Percentiles rank a stretch among this genome's conserved stretches.
phyloP scores from a whole-genome alignment of 2,329 filamentous ascomycete species.

The Tolypocladium inflatum region DNA sequence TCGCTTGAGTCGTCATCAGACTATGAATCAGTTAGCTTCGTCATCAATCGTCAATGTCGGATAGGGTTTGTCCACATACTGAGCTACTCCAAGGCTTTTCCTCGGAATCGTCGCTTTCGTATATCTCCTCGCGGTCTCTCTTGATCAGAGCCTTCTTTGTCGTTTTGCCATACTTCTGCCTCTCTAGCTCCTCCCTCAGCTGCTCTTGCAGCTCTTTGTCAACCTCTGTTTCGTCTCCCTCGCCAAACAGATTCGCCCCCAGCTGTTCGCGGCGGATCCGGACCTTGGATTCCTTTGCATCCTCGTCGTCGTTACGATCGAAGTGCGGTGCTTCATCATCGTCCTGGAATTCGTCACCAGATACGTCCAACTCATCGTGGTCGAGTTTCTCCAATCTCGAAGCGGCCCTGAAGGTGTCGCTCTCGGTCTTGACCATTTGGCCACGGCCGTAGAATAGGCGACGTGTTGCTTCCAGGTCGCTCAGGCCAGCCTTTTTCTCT shows the following conservation, averaged over 20 bases:
- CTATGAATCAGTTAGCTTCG: slow-evolving; percentile 17
- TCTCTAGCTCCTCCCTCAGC: slow-evolving; percentile 56
- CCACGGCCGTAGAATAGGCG: slow-evolving; percentile 40
- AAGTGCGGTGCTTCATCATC: slow-evolving; percentile 73
- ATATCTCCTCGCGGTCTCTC: slow-evolving; percentile 78
- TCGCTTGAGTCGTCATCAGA: slow-evolving; percentile 39
- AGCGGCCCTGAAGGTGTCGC: slow-evolving; percentile 50
- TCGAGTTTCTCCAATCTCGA: slow-evolving; percentile 58
- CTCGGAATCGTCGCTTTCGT: slow-evolving; percentile 58
- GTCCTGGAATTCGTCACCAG: slow-evolving; percentile 72
- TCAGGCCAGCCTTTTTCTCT: slow-evolving; percentile 44
- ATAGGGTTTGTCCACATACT: slow-evolving; percentile 13
- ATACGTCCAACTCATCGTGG: slow-evolving; percentile 59
- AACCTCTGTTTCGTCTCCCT: slow-evolving; percentile 59
- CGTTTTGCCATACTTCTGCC: slow-evolving; percentile 64
- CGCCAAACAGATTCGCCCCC: slow-evolving; percentile 75
- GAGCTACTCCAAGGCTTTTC: slow-evolving; percentile 31
- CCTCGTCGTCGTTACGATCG: slow-evolving; percentile 74
- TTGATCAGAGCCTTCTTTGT: slow-evolving; percentile 75
- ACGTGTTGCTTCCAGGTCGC: slow-evolving; percentile 52
- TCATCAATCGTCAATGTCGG: neutral
- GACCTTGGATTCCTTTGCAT: slow-evolving; percentile 61
- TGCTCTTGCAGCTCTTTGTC: slow-evolving; percentile 66
- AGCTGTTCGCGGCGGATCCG: slow-evolving; percentile 72
- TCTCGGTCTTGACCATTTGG: slow-evolving; percentile 58